Conservation (phyloP, 495 filamentous ascomycete genomes). For the Lentithecium fluviatile region DNA sequence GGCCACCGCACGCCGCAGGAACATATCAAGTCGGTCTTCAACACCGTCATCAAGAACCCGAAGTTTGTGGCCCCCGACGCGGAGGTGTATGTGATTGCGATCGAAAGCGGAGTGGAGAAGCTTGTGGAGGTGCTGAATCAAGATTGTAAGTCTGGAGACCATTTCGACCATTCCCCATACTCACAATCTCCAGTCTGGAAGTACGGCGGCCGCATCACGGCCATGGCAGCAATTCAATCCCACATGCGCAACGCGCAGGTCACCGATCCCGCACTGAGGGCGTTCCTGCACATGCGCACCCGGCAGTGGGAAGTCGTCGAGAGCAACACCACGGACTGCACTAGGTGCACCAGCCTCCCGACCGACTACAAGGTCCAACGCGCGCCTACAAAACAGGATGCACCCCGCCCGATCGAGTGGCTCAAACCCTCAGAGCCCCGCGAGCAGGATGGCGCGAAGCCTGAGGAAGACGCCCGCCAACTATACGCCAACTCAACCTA, state of each 20-base stretch:
- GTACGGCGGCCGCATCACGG: slow-evolving; percentile 23
- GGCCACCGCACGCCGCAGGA: slow-evolving; percentile 36
- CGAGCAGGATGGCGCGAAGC: no score
- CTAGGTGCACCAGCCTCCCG: neutral
- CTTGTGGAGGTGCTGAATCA: slow-evolving; percentile 28
- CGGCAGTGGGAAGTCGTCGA: slow-evolving; percentile 22
- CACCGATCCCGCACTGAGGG: slow-evolving; percentile 10
- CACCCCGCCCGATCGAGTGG: neutral
- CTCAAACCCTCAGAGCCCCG: no score
- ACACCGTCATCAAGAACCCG: slow-evolving; percentile 36
- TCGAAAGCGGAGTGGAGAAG: slow-evolving; percentile 36
- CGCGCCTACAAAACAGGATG: no score
- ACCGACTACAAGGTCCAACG: neutral
- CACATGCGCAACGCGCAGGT: neutral
- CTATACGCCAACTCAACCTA: neutral
- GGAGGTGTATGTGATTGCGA: slow-evolving; percentile 42
- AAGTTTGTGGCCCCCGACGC: slow-evolving; percentile 36
- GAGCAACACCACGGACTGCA: neutral
- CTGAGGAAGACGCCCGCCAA: neutral
- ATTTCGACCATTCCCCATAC: neutral
- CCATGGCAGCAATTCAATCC: slow-evolving; percentile 26
- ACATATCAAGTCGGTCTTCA: slow-evolving; percentile 40
- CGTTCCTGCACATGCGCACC: slow-evolving; percentile 27
- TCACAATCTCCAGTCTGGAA: slow-evolving; percentile 12
- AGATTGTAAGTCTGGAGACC: slow-evolving; percentile 25